These are phyloP conservation scores for Talaromyces funiculosus DNA, from an alignment of 2,329 filamentous ascomycete genomes.

Conservation along the genomic window DNA sequence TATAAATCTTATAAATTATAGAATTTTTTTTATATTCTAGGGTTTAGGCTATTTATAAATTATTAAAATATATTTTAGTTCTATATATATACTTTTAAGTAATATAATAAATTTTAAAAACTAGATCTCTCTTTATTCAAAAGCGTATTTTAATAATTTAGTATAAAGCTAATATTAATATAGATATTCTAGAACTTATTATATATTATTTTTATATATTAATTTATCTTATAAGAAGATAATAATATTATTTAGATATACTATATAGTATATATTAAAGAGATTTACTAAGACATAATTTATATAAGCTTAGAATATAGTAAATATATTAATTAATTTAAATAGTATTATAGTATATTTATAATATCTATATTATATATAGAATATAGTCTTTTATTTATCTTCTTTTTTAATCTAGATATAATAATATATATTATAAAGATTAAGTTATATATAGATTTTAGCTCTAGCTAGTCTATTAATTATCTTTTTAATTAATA, in stretches of 20 bases:
- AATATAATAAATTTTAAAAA: neutral
- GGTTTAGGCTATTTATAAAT: neutral
- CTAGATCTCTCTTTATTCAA: neutral
- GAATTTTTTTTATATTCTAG: neutral
- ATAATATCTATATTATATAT: neutral
- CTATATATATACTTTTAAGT: neutral
- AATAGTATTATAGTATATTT: neutral
- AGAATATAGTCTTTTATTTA: neutral
- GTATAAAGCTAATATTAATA: neutral
- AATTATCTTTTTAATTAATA: neutral
- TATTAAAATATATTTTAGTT: neutral
- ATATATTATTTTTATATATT: neutral
- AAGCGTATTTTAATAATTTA: neutral
- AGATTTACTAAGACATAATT: neutral
- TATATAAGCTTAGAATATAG: neutral
- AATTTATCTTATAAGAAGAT: neutral
- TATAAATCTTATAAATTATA: neutral
- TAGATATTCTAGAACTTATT: neutral
- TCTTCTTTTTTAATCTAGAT: neutral
- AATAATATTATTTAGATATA: conserved; percentile 4
- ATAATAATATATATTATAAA: neutral
- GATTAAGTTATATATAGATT: neutral
- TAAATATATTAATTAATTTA: neutral
- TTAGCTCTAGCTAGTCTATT: neutral
- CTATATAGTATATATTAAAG: neutral